Evolutionary conservation across 1,284 basidiomycete species (phyloP).

Genomic region (Chondrostereum purpureum): DNA sequence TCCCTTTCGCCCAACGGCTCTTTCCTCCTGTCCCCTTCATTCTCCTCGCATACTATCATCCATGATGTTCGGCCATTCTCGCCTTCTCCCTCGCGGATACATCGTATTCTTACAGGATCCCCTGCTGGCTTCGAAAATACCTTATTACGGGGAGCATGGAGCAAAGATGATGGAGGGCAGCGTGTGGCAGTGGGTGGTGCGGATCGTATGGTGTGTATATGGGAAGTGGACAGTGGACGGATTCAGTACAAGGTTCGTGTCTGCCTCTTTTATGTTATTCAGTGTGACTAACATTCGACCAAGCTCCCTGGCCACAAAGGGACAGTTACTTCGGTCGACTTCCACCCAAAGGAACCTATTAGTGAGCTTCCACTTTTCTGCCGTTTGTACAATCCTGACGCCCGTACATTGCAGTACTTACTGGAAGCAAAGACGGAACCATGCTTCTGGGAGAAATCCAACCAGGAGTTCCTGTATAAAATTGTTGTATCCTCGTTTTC

Average conservation of each 20-base stretch:
- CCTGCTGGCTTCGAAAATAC: slow-evolving; percentile 89
- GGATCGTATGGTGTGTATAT: slow-evolving; percentile 83
- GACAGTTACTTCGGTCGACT: slow-evolving; percentile 85
- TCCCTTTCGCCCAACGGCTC: slow-evolving; percentile 82
- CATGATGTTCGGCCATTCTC: slow-evolving; percentile 92
- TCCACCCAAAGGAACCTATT: slow-evolving; percentile 90
- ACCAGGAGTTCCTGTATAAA: slow-evolving; percentile 30
- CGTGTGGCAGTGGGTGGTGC: slow-evolving; percentile 76
- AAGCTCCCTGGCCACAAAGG: slow-evolving; percentile 92
- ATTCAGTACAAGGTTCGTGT: slow-evolving; percentile 73
- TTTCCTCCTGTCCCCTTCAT: slow-evolving; percentile 80
- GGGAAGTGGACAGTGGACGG: slow-evolving; percentile 85
- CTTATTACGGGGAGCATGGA: slow-evolving; percentile 77
- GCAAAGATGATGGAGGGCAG: slow-evolving; percentile 64
- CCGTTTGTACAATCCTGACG: background rate
- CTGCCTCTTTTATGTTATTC: background rate
- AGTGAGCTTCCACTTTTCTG: slow-evolving; percentile 39
- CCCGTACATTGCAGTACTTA: slow-evolving; percentile 51
- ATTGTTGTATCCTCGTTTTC: background rate
- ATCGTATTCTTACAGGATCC: slow-evolving; percentile 75
- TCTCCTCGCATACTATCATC: slow-evolving; percentile 82
- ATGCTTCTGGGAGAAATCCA: slow-evolving; percentile 89
- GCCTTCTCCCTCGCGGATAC: slow-evolving; percentile 71
- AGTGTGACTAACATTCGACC: slow-evolving; percentile 6
- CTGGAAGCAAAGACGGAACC: slow-evolving; percentile 83